Base-by-base conservation (phyloP, 2,329 filamentous ascomycete genomes). In the Septoria linicola region DNA sequence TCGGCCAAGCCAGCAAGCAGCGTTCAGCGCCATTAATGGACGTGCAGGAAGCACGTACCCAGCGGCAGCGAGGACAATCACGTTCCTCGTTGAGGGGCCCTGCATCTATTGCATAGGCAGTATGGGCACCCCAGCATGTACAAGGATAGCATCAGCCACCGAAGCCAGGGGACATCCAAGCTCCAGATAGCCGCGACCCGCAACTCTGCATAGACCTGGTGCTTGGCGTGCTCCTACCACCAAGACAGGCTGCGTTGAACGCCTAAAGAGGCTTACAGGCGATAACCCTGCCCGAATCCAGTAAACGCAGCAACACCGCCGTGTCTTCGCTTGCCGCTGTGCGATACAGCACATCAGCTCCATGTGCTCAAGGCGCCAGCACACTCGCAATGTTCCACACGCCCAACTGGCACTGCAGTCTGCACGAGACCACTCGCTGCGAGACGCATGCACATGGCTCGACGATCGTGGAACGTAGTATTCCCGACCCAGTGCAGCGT, bases 361-460 rank as follows among this genome's bases (percentile, higher is more conserved):
- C 43, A 30, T 4, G n/a, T 20, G 21, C 35, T 41, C 35, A 8
- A 48, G 25, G 44, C 44, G 44, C 44, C 44, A 41, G 19, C 36
- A 31, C 36, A 32, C n/a, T 40, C 17, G n/a, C 36, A 16, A 34
- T 21, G 36, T 48, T 20, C 21, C 44, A 48, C 44, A 32, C 44
- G 44, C 44, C 44, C 35, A 30, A 30, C 36, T 41, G 25, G 36
- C 44, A 48, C 44, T 14, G 44, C 44, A 48, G 36, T 21, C 44
- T 48, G 44, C 44, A 48, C 44, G 44, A 48, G 36, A 39, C 41
- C 44, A 48, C 16, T 48, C 44, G 44, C 25, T 48, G 44, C 41
- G 44, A 47, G 49, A 51, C 30, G 42, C 35, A 19, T 21, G 39
- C 53, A 51, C 48, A 55, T 51, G 47, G 41, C 48, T 46, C 44